Conservation (phyloP, 371 early-diverging fungal species). For the Rhizopus arrhizus region DNA sequence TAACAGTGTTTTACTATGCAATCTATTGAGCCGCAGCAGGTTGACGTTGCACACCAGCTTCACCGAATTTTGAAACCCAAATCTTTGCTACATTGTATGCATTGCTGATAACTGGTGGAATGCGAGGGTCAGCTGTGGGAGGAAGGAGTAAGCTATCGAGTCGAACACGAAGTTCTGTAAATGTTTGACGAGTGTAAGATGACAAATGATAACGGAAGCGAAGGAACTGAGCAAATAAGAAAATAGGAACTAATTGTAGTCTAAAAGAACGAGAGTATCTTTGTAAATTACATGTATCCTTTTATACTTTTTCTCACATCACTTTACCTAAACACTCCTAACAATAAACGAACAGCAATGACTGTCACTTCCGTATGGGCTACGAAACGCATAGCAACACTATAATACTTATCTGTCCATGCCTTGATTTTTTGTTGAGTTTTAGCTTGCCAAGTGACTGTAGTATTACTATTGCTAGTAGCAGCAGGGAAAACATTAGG, state of each 20-base stretch:
- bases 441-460: conserved; percentile 46
- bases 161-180: conserved; percentile 56
- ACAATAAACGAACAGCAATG: conserved; percentile 69
- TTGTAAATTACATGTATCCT: neutral
- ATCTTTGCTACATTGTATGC: conserved; percentile 58
- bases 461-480: conserved; percentile 17
- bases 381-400: conserved; percentile 71
- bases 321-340: conserved; percentile 68
- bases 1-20: neutral
- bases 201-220: conserved; percentile 83
- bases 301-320: neutral
- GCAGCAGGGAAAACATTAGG: conserved; percentile 69
- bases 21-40: conserved; percentile 25
- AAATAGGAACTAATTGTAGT: conserved; percentile 71
- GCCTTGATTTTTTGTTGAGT: conserved; percentile 61
- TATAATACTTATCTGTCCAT: conserved; percentile 73
- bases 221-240: conserved; percentile 83
- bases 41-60: conserved; percentile 57
- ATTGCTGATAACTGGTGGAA: conserved; percentile 62
- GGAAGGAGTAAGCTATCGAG: conserved; percentile 58
- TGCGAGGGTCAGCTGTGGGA: conserved; percentile 55
- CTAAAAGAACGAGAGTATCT: conserved; percentile 25
- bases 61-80: conserved; percentile 58
- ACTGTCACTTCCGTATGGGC: conserved; percentile 80
- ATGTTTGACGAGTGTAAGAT: conserved; percentile 67